These are phyloP conservation scores for Voacanga thouarsii DNA, from an alignment of 257 asterid species.

Conservation along the genomic window DNA sequence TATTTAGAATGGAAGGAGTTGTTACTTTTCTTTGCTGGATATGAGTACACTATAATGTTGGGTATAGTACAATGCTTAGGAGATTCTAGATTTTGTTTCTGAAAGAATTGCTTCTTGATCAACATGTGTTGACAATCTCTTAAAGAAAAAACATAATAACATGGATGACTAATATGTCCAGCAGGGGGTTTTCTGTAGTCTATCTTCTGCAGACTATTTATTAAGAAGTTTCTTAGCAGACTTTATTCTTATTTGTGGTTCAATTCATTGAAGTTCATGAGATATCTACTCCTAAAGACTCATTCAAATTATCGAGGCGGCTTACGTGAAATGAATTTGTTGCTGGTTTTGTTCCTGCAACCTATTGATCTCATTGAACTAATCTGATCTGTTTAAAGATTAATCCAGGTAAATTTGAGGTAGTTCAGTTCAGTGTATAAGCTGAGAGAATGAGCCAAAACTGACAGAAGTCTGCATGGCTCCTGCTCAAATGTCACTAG, in stretches of 20 bases:
- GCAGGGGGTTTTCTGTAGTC: neutral
- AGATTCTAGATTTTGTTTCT: neutral
- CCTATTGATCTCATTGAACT: neutral
- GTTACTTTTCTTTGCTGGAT: neutral
- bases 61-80: neutral
- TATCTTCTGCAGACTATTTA: neutral
- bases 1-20: neutral
- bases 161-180: neutral
- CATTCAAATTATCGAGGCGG: neutral
- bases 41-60: neutral
- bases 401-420: neutral
- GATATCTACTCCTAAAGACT: neutral
- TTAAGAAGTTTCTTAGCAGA: neutral
- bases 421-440: neutral
- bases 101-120: neutral
- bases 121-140: neutral
- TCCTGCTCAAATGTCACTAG: conserved; percentile 4
- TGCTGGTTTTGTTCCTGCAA: neutral
- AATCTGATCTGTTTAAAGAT: neutral
- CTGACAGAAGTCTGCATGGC: conserved; percentile 1
- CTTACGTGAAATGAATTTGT: neutral
- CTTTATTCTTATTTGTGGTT: neutral
- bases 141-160: no score
- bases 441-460: neutral
- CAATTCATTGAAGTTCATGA: neutral